These are phyloP conservation scores for Lepidium africanum DNA, from an alignment of 345 rosid genomes.

Conservation along the genomic window DNA sequence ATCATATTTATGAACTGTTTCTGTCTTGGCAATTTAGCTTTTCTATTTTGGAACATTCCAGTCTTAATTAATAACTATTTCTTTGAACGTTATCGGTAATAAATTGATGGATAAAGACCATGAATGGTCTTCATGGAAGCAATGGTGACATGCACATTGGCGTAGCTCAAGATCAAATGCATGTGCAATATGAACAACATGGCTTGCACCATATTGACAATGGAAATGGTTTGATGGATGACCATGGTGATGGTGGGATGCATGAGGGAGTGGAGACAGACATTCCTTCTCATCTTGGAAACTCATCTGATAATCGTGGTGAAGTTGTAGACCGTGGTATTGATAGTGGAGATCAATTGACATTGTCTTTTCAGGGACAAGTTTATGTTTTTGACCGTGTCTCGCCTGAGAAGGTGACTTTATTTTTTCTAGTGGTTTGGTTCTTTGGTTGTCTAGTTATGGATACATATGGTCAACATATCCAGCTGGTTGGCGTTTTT, in stretches of 20 bases:
- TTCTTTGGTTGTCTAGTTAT: not conserved
- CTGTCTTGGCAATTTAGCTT: not conserved
- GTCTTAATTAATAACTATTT: not conserved
- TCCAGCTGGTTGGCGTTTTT: not conserved
- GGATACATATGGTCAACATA: not conserved
- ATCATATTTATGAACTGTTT: not conserved
- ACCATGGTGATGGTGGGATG: conserved; percentile 28
- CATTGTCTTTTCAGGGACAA: conserved; percentile 68
- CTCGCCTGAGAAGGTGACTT: conserved; percentile 54
- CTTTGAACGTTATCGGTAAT: conserved; percentile 2
- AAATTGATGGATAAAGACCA: conserved; percentile 15
- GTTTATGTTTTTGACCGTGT: conserved; percentile 70
- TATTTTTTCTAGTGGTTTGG: not conserved
- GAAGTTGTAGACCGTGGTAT: conserved; percentile 31
- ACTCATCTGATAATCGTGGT: conserved; percentile 34
- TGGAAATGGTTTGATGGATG: conserved; percentile 37
- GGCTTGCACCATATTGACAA: conserved; percentile 36
- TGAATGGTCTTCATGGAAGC: conserved; percentile 40
- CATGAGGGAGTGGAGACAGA: conserved; percentile 39
- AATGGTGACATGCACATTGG: conserved; percentile 33
- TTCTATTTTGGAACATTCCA: not conserved
- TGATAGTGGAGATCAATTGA: conserved; percentile 52
- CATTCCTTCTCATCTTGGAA: conserved; percentile 49
- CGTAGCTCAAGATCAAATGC: conserved; percentile 34
- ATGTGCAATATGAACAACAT: conserved; percentile 37